Conservation (phyloP, 1,284 basidiomycete genomes). For the Pseudozyma tsukubaensis region DNA sequence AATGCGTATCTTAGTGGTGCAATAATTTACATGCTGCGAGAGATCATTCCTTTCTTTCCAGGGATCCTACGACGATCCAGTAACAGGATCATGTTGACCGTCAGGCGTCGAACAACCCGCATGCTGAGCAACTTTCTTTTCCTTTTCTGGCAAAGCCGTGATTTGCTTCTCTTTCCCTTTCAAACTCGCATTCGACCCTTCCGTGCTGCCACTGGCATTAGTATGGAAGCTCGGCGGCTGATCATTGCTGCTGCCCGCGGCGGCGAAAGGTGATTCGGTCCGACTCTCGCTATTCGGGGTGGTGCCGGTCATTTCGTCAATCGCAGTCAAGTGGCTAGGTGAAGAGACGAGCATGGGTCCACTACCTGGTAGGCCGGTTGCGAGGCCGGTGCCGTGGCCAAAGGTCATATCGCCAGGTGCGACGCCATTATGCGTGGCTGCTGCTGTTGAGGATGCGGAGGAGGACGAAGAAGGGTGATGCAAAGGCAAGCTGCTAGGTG, state of each 20-base stretch:
- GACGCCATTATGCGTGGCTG: no score
- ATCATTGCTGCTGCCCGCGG: neutral
- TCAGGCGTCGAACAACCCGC: conserved; percentile 37
- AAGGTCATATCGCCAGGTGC: neutral
- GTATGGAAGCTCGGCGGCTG: conserved; percentile 22
- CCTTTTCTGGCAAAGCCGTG: neutral
- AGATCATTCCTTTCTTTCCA: neutral
- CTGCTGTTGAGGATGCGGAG: no score
- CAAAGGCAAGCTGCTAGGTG: conserved; percentile 30
- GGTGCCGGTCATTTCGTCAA: conserved; percentile 36
- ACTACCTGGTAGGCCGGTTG: neutral
- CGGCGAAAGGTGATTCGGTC: conserved; percentile 13
- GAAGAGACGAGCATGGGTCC: conserved; percentile 24
- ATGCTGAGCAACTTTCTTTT: conserved; percentile 12
- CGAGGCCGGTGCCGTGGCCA: neutral
- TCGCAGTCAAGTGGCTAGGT: conserved; percentile 37
- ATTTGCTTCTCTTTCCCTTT: conserved; percentile 28
- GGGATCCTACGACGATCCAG: neutral
- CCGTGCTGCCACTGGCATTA: conserved; percentile 8
- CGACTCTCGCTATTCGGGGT: conserved; percentile 30
- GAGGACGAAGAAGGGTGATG: conserved; percentile 7
- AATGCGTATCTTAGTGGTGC: neutral
- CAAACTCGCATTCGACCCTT: neutral
- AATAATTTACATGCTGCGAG: neutral
- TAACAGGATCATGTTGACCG: conserved; percentile 29